Evolutionary conservation across 2,329 filamentous ascomycete species (phyloP), one percentile per base, ranked within the genome.

Genomic region (Hymenoscyphus fraxineus): DNA sequence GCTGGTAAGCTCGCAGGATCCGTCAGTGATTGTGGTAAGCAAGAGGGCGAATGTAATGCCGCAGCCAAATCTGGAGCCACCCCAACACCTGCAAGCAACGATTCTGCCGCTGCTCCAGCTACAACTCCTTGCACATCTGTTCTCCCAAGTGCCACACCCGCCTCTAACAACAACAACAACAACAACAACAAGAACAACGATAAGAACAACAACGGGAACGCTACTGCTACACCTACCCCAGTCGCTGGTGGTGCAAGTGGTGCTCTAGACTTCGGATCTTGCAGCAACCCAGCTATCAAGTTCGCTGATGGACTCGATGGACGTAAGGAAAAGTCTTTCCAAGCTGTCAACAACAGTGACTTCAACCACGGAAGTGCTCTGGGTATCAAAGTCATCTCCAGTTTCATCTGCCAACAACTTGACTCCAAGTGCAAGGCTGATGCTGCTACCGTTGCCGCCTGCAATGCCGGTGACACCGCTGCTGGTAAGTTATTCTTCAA

Each of bases 11-110:
- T 78, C 15, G 68, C 72, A 3, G 79, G 78, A 65, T 77, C 76
- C 3, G 75, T 82, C 35, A 67, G 72, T n/a, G 81, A 87, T 63
- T 89, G 87, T 77, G 78, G 82, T 66, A 71, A 76, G 4, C 87
- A 89, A 76, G 79, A 86, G 70, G 68, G 67, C 16, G 70, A 77
- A 32, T 84, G 82, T 73, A 70, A 70, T 59, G 41, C 41, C n/a
- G 41, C 41, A 27, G 27, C 27, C 27, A 27, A 27, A 27, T 27
- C 27, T 27, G 27, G 27, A 27, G 27, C 27, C 27, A 27, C 27
- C 27, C 27, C 27, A 27, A 3, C 27, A 27, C 27, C 27, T 27
- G 27, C 27, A 27, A 27, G 27, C 27, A 27, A 27, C 3, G 27
- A 27, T 27, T 27, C 27, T 27, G 27, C 27, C 27, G 27, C 27